Evolutionary conservation across 108 stramenopile species (phyloP).

Genomic region (Phaeodactylum tricornutum): DNA sequence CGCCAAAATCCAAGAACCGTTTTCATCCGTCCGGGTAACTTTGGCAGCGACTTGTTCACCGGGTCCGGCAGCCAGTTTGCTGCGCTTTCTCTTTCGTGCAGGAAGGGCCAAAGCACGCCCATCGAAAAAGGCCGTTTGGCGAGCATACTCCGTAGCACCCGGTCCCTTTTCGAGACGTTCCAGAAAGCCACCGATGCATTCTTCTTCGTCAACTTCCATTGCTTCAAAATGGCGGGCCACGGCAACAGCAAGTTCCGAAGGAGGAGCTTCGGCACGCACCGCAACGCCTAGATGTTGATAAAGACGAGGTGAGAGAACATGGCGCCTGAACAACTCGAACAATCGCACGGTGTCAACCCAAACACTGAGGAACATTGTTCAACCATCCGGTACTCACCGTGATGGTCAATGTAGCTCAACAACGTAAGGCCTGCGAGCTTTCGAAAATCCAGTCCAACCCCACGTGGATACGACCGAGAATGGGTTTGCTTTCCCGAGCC

Average conservation of each 20-base stretch:
- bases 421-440: conserved; percentile 66
- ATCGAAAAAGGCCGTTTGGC: conserved; percentile 49
- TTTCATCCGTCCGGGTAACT: conserved; percentile 89
- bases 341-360: no score
- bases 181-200: conserved; percentile 76
- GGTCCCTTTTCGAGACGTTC: conserved; percentile 44
- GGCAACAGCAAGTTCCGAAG: conserved; percentile 72
- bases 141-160: conserved; percentile 62
- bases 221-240: conserved; percentile 86
- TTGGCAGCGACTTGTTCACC: conserved; percentile 94
- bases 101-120: conserved; percentile 30
- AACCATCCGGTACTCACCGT: conserved; percentile 53
- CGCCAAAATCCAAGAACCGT: conserved; percentile 93
- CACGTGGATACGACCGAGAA: conserved; percentile 64
- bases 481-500: conserved; percentile 10
- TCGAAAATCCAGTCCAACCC: conserved; percentile 79
- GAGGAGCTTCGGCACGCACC: conserved; percentile 69
- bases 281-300: conserved; percentile 27
- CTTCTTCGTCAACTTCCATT: conserved; percentile 79
- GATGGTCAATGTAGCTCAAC: conserved; percentile 80
- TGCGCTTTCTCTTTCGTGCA: conserved; percentile 49
- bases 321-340: no score
- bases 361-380: no score
- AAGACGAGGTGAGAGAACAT: not conserved
- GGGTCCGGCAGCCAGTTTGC: conserved; percentile 69